Conservation (phyloP, 495 filamentous ascomycete genomes). For the Neohortaea acidophila region DNA sequence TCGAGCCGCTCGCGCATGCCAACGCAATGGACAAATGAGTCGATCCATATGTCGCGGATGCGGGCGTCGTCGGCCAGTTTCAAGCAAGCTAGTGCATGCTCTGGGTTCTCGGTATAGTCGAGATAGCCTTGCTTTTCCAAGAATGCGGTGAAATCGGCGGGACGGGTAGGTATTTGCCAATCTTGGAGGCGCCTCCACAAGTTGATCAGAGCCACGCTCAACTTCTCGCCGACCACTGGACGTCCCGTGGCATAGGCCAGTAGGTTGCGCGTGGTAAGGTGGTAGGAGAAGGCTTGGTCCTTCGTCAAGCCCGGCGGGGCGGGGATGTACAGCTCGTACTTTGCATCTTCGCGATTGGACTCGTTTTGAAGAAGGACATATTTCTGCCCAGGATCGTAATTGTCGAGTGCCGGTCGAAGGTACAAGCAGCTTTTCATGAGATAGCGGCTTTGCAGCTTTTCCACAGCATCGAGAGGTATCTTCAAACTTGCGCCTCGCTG, state of each 20-base stretch:
- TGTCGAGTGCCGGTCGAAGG: conserved; percentile 5
- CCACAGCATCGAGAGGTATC: conserved; percentile 31
- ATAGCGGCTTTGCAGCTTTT: conserved; percentile 28
- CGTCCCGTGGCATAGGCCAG: conserved; percentile 48
- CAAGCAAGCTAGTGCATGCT: conserved; percentile 44
- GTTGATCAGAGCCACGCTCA: conserved; percentile 41
- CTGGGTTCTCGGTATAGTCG: conserved; percentile 41
- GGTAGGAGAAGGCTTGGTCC: conserved; percentile 38
- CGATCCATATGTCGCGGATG: conserved; percentile 41
- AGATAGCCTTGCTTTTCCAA: conserved; percentile 45
- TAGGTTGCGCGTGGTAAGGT: conserved; percentile 51
- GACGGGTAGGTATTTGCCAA: conserved; percentile 25
- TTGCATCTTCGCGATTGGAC: conserved; percentile 7
- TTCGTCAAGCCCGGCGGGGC: conserved; percentile 35
- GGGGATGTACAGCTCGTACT: conserved; percentile 47
- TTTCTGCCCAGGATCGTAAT: conserved; percentile 4
- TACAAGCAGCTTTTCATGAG: conserved; percentile 37
- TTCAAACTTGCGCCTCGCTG: conserved; percentile 45
- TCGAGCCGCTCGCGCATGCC: conserved; percentile 47
- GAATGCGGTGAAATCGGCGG: conserved; percentile 38
- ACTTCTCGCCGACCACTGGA: conserved; percentile 43
- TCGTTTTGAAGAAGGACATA: background rate
- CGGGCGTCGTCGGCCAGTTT: conserved; percentile 45
- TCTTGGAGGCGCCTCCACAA: conserved; percentile 41
- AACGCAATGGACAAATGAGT: conserved; percentile 51